These are phyloP conservation scores for Pythium aristosporum DNA, from an alignment of 352 stramenopile genomes.

Conservation along the genomic window DNA sequence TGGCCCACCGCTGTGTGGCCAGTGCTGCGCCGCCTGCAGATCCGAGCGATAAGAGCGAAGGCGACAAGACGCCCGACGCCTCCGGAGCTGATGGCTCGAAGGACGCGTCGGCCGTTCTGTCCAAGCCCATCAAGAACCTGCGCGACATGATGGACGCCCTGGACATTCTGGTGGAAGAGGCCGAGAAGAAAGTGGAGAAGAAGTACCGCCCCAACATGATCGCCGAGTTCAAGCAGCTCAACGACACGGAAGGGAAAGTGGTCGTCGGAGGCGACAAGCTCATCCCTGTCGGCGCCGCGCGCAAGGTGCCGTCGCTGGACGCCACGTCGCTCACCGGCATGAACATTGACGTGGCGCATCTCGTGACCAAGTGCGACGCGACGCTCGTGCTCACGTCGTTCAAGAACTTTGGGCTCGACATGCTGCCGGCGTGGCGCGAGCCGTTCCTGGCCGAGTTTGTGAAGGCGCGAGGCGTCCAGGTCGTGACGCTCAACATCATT, in stretches of 20 bases:
- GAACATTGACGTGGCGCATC: slow-evolving; percentile 47
- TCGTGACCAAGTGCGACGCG: slow-evolving; percentile 39
- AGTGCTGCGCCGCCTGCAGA: not conserved
- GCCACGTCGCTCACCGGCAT: slow-evolving; percentile 51
- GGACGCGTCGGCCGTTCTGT: slow-evolving; percentile 16
- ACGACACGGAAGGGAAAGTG: slow-evolving; percentile 84
- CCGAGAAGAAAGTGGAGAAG: slow-evolving; percentile 81
- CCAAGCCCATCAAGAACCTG: slow-evolving; percentile 70
- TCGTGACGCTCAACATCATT: slow-evolving; percentile 79
- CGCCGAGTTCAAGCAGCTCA: slow-evolving; percentile 87
- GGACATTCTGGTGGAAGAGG: slow-evolving; percentile 82
- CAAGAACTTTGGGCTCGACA: slow-evolving; percentile 85
- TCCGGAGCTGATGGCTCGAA: not conserved
- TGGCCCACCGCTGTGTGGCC: not conserved
- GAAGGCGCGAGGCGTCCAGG: slow-evolving; percentile 41
- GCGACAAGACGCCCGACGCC: not conserved
- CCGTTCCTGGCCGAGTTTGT: slow-evolving; percentile 55
- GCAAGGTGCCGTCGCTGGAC: slow-evolving; percentile 50
- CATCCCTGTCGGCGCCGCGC: slow-evolving; percentile 56
- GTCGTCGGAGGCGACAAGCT: slow-evolving; percentile 50
- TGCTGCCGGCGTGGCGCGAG: slow-evolving; percentile 75
- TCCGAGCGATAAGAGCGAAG: slow-evolving; percentile 4
- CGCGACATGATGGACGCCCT: slow-evolving; percentile 71
- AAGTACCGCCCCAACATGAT: slow-evolving; percentile 89
- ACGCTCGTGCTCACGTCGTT: slow-evolving; percentile 83